Percentiles rank a stretch among this genome's conserved stretches.
These are phyloP conservation scores for Nemophila menziesii DNA, from an alignment of 257 asterid genomes.

Conservation along the genomic window DNA sequence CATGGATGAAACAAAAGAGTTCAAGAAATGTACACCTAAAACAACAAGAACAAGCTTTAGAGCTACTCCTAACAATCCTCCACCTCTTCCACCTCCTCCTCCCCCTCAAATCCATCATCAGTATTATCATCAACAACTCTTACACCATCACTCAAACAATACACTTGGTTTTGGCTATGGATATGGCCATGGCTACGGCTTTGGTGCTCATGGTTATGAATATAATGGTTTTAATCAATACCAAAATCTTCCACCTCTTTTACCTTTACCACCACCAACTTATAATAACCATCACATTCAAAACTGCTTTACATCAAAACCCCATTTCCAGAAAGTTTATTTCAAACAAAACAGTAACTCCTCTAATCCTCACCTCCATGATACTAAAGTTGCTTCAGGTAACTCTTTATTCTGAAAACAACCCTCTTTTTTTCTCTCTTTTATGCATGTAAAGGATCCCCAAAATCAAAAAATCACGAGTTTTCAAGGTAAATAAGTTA, in stretches of 20 bases:
- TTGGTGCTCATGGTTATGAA: conserved; percentile 4
- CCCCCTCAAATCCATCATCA: conserved; percentile 14
- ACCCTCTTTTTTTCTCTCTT: conserved; percentile 1
- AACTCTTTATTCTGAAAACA: conserved; percentile 1
- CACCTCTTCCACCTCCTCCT: too few species aligned
- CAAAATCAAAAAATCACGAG: too few species aligned
- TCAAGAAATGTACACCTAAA: conserved; percentile 29
- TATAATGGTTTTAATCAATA: conserved; percentile 31
- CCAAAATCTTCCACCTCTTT: conserved; percentile 54
- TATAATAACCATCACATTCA: too few species aligned
- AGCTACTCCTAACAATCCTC: conserved; percentile 8
- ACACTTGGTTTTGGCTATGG: conserved; percentile 36
- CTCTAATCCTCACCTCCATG: conserved; percentile 37
- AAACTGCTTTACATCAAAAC: conserved; percentile 40
- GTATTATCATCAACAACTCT: conserved; percentile 35
- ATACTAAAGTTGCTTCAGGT: conserved; percentile 45
- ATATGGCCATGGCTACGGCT: too few species aligned
- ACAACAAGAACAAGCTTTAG: conserved; percentile 27
- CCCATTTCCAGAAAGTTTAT: conserved; percentile 37
- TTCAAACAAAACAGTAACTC: conserved; percentile 31
- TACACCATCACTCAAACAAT: conserved; percentile 34
- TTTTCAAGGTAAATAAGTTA: too few species aligned
- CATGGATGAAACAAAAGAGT: conserved; percentile 50
- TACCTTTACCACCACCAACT: conserved; percentile 67
- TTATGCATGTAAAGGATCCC: not conserved